Evolutionary conservation across 176 grass and related monocot species (phyloP).

Genomic region (Avena atlantica): DNA sequence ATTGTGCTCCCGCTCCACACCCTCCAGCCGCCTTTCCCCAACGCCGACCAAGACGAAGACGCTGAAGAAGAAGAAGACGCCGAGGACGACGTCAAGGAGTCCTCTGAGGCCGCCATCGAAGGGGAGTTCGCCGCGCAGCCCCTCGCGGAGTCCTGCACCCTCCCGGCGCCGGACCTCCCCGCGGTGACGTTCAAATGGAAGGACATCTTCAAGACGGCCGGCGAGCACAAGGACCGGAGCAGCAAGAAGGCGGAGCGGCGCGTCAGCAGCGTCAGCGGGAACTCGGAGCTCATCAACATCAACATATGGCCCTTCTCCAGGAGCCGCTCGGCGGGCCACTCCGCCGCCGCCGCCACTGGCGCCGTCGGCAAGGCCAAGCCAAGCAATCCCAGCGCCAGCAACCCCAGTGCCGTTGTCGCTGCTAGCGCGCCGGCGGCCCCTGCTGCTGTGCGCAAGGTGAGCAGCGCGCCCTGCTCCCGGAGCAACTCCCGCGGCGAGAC

Average conservation of each 20-base stretch:
- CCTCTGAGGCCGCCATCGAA: background rate
- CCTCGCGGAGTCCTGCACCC: slow-evolving; percentile 33
- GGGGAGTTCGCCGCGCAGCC: slow-evolving; percentile 8
- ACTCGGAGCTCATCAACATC: slow-evolving; percentile 92
- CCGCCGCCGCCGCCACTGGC: background rate
- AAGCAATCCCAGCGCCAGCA: background rate
- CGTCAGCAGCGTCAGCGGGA: slow-evolving; percentile 57
- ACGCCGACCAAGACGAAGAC: background rate
- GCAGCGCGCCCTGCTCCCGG: slow-evolving; percentile 91
- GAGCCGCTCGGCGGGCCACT: slow-evolving; percentile 90
- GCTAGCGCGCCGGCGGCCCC: background rate
- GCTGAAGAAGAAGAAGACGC: background rate
- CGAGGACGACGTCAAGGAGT: background rate
- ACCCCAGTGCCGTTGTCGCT: background rate
- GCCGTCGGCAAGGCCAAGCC: slow-evolving; percentile 43
- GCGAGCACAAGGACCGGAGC: slow-evolving; percentile 50
- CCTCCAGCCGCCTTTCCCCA: slow-evolving; percentile 26
- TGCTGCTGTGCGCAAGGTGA: slow-evolving; percentile 50
- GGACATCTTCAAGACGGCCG: slow-evolving; percentile 65
- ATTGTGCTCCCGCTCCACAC: slow-evolving; percentile 88
- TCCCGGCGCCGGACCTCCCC: slow-evolving; percentile 54
- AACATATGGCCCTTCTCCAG: slow-evolving; percentile 95
- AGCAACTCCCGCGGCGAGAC: slow-evolving; percentile 95
- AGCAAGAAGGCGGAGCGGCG: slow-evolving; percentile 57
- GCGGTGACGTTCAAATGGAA: slow-evolving; percentile 74